Evolutionary conservation across 768 basidiomycete species (phyloP).

Genomic region (Podaxis pistillaris): DNA sequence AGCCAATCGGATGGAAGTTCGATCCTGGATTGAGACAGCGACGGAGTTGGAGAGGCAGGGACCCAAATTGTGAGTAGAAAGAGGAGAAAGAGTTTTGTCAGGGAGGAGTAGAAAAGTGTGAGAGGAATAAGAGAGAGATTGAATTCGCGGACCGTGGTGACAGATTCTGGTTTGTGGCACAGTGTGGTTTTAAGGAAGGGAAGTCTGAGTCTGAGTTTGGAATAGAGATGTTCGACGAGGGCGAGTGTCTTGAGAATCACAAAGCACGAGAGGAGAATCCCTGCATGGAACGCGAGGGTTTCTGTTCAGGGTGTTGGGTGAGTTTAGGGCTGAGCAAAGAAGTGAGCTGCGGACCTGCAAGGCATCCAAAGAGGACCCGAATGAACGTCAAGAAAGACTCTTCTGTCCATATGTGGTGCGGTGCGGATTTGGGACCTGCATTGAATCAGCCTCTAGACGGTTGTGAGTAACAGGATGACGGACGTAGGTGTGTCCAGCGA

Average conservation of each 20-base stretch:
- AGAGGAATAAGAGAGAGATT: slow-evolving; percentile 77
- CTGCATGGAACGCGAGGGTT: slow-evolving; percentile 71
- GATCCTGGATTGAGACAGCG: slow-evolving; percentile 19
- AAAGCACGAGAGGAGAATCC: slow-evolving; percentile 59
- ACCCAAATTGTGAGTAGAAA: slow-evolving; percentile 81
- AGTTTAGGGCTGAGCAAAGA: not conserved
- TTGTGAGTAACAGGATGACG: slow-evolving; percentile 16
- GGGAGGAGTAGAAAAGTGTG: slow-evolving; percentile 78
- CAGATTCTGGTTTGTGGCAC: slow-evolving; percentile 32
- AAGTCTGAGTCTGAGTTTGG: not conserved
- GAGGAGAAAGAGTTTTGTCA: slow-evolving; percentile 83
- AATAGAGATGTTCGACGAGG: not conserved
- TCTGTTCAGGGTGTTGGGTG: slow-evolving; percentile 40
- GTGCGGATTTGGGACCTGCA: slow-evolving; percentile 38
- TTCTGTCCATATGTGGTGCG: slow-evolving; percentile 47
- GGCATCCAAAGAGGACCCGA: slow-evolving; percentile 63
- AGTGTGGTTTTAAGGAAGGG: slow-evolving; percentile 11
- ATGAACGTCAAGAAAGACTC: slow-evolving; percentile 50
- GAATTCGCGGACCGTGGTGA: slow-evolving; percentile 61
- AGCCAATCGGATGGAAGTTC: slow-evolving; percentile 27
- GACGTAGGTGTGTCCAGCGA: slow-evolving; percentile 73
- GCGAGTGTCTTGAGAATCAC: slow-evolving; percentile 43
- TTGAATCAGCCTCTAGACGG: not conserved
- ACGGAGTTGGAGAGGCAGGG: slow-evolving; percentile 36
- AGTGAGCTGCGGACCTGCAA: slow-evolving; percentile 44